Percentiles rank a stretch among this genome's conserved stretches.
These are phyloP conservation scores for Zymoseptoria pseudotritici DNA, from an alignment of 2,329 filamentous ascomycete species.

Conservation along the genomic window DNA sequence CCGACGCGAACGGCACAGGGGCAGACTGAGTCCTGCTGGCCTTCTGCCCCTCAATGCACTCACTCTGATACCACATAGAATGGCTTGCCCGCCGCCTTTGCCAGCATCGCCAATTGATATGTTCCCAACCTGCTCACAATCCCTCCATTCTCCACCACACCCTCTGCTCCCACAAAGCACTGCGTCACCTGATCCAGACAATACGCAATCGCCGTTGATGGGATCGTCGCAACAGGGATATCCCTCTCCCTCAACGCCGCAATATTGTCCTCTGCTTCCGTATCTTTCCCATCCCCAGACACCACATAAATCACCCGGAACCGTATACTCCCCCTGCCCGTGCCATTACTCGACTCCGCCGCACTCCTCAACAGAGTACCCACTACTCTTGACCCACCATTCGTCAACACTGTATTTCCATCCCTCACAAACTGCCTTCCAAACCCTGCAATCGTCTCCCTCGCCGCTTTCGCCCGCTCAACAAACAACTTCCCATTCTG, in stretches of 20 bases:
- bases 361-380: slow-evolving; percentile 68
- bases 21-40: too few species aligned
- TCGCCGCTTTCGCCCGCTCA: slow-evolving; percentile 72
- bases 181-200: slow-evolving; percentile 67
- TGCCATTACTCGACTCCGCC: slow-evolving; percentile 49
- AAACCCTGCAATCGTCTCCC: slow-evolving; percentile 73
- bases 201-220: slow-evolving; percentile 69
- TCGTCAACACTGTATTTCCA: slow-evolving; percentile 76
- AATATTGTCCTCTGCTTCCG: slow-evolving; percentile 66
- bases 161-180: slow-evolving; percentile 64
- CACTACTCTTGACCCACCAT: slow-evolving; percentile 80
- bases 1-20: too few species aligned
- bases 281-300: slow-evolving; percentile 32
- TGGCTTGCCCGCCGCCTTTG: slow-evolving; percentile 62
- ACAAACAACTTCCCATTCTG: slow-evolving; percentile 84
- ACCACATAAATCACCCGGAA: slow-evolving; percentile 75
- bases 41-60: too few species aligned
- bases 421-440: slow-evolving; percentile 73
- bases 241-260: slow-evolving; percentile 62
- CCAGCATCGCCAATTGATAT: slow-evolving; percentile 78
- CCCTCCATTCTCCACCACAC: slow-evolving; percentile 88
- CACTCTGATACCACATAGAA: slow-evolving; percentile 82
- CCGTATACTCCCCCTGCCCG: slow-evolving; percentile 50
- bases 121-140: slow-evolving; percentile 82
- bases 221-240: slow-evolving; percentile 76